Conservation (phyloP, 768 basidiomycete species). For the Cystofilobasidium ferigula region DNA sequence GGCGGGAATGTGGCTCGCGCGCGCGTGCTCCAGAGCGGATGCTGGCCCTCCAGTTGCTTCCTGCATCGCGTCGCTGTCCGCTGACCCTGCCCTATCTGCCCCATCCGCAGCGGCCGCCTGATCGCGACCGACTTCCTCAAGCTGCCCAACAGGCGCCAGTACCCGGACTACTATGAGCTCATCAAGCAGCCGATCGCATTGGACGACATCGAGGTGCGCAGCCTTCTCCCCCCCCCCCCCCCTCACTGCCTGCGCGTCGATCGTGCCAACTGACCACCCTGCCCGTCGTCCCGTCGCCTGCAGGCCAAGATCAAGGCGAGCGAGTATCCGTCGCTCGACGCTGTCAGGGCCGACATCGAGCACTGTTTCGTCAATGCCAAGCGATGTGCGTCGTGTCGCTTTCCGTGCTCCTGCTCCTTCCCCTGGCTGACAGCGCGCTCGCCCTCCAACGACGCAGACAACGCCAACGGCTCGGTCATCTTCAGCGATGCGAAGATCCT, state of each 20-base stretch:
- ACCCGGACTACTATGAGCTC: conserved; percentile 63
- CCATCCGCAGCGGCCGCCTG: conserved; percentile 5
- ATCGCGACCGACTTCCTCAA: conserved; percentile 49
- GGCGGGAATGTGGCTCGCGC: background rate
- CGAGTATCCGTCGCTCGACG: conserved; percentile 53
- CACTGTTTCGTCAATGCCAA: conserved; percentile 70
- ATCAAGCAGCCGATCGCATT: conserved; percentile 75
- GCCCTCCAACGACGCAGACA: conserved; percentile 35
- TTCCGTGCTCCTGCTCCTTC: background rate
- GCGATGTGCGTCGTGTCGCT: conserved; percentile 42
- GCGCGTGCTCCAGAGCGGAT: background rate
- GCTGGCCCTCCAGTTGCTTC: background rate
- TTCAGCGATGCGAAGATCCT: conserved; percentile 72
- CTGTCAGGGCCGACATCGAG: conserved; percentile 61
- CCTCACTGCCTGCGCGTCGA: background rate
- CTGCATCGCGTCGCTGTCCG: background rate
- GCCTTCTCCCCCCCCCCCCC: background rate
- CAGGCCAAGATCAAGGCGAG: conserved; percentile 52
- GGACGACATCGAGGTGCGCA: conserved; percentile 63
- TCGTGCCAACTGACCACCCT: background rate
- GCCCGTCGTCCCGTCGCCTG: background rate
- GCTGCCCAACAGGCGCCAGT: conserved; percentile 55
- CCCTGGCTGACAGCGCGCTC: background rate
- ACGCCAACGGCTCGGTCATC: conserved; percentile 65
- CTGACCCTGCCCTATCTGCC: background rate